A percentile compares a stretch with the other conserved stretches of the same genome.
Evolutionary conservation across 441 rosid species (phyloP).

Genomic region (Erodium chrysanthum): DNA sequence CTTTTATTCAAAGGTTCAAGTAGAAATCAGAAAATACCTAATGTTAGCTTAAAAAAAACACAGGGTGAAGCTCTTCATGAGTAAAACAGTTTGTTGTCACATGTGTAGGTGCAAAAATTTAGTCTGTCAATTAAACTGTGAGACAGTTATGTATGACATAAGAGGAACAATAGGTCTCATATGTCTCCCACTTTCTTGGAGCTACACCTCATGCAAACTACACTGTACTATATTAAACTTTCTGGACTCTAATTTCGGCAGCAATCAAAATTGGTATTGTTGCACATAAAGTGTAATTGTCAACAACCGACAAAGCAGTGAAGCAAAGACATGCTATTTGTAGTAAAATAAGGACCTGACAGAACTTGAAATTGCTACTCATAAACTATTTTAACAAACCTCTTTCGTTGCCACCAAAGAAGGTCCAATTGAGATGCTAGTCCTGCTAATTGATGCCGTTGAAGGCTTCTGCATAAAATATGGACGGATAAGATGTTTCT

Average conservation of each 20-base stretch:
- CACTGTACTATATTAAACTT: too few species aligned
- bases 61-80: too few species aligned
- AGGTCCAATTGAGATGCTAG: constrained; percentile 1
- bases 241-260: neutral
- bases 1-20: neutral
- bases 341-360: neutral
- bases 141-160: neutral
- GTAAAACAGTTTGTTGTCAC: too few species aligned
- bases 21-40: neutral
- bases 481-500: too few species aligned
- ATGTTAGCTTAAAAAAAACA: too few species aligned
- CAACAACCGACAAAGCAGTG: neutral
- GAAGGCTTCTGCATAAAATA: constrained; percentile 2
- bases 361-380: neutral
- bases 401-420: constrained; percentile 1
- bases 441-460: neutral
- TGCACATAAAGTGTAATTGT: neutral
- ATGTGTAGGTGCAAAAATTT: too few species aligned
- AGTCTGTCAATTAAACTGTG: too few species aligned
- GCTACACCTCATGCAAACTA: neutral
- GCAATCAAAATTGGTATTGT: neutral
- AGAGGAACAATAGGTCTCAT: neutral
- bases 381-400: neutral
- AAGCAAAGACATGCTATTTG: neutral
- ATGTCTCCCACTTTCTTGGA: neutral